These are phyloP conservation scores for Angophora floribunda DNA, from an alignment of 345 rosid genomes.

Conservation along the genomic window DNA sequence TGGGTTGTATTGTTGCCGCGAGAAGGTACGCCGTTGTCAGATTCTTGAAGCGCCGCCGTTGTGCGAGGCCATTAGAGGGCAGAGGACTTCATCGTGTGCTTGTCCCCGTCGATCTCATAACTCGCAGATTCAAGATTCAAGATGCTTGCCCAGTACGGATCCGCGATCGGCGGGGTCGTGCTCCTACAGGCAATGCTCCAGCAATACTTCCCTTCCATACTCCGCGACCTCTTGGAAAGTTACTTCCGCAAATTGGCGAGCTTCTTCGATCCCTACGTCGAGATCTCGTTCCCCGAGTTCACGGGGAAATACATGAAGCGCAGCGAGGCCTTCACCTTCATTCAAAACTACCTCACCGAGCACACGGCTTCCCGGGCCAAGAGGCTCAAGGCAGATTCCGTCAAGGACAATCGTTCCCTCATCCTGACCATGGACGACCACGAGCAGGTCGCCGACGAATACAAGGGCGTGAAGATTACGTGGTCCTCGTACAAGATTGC, in stretches of 20 bases:
- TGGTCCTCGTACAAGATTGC: neutral
- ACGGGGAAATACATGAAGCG: neutral
- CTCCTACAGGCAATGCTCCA: neutral
- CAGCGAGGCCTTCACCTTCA: conserved; percentile 2
- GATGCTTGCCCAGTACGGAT: neutral
- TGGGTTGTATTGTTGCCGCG: too few species aligned
- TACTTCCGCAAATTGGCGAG: neutral
- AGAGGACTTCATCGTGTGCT: neutral
- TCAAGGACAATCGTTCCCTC: neutral
- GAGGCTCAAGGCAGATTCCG: conserved; percentile 3
- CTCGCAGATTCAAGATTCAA: neutral
- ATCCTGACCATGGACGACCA: conserved; percentile 6
- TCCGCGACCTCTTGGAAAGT: neutral
- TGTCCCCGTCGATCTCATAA: neutral
- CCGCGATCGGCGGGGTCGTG: neutral
- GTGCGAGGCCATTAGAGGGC: too few species aligned
- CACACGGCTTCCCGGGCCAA: neutral
- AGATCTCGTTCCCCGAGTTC: conserved; percentile 7
- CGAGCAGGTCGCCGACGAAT: conserved; percentile 6
- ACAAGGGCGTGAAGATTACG: conserved; percentile 2
- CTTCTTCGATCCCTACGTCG: neutral
- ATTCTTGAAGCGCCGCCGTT: too few species aligned
- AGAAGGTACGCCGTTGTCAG: too few species aligned
- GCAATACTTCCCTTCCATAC: neutral
- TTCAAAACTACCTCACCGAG: conserved; percentile 7